A percentile compares a stretch with the other conserved stretches of the same genome.
Conservation (phyloP, 2,329 filamentous ascomycete genomes). For the Aspergillus amoenus region DNA sequence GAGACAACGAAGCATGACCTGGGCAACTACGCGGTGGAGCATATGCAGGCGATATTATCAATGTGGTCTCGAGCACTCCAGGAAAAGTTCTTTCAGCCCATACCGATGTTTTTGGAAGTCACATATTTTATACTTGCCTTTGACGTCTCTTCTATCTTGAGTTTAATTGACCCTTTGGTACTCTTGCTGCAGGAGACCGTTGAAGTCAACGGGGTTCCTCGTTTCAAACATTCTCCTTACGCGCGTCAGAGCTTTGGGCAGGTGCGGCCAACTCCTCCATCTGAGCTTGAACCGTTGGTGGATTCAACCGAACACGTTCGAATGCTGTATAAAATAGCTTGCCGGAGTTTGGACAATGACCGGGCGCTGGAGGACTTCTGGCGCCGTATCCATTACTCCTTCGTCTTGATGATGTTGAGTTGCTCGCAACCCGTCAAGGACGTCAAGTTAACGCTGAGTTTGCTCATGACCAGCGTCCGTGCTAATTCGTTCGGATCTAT, state of each 20-base stretch:
- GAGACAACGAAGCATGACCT: conserved; percentile 44
- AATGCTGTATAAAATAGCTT: conserved; percentile 54
- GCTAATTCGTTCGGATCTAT: conserved; percentile 57
- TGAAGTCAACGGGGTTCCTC: conserved; percentile 56
- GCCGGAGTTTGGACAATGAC: conserved; percentile 46
- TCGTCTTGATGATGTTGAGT: conserved; percentile 60
- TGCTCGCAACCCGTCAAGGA: conserved; percentile 57
- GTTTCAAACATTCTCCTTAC: conserved; percentile 47
- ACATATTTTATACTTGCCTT: conserved; percentile 41
- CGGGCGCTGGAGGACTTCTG: conserved; percentile 52
- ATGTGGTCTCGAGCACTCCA: conserved; percentile 58
- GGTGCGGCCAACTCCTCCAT: conserved; percentile 41
- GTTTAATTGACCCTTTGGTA: conserved; percentile 39
- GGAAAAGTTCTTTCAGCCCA: conserved; percentile 51
- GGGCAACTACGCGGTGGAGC: conserved; percentile 48
- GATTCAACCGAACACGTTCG: conserved; percentile 55
- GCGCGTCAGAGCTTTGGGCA: conserved; percentile 40
- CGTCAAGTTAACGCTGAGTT: conserved; percentile 54
- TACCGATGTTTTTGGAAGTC: conserved; percentile 44
- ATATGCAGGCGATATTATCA: conserved; percentile 51
- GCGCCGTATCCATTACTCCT: conserved; percentile 56
- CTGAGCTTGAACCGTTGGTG: conserved; percentile 48
- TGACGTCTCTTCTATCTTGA: conserved; percentile 37
- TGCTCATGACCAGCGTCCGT: conserved; percentile 57
- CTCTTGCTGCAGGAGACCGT: conserved; percentile 45